Evolutionary conservation across 2,329 filamentous ascomycete genomes (phyloP), one percentile per base, ranked within the genome.

Genomic region (Leptoxyphium fumago): DNA sequence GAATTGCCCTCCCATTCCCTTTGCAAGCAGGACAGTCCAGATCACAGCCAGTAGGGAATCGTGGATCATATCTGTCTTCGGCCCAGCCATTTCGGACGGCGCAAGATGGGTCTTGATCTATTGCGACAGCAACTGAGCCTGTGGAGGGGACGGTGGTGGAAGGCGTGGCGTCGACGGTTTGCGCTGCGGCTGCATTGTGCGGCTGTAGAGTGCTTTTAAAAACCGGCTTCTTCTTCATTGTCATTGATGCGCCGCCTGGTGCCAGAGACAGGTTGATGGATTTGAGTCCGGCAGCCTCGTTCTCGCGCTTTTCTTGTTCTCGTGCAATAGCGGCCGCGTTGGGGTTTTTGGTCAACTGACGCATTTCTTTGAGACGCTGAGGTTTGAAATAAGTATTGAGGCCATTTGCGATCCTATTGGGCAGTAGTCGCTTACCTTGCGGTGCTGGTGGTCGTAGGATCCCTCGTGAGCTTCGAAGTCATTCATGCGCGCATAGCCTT

Each of bases 371-470:
- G 46, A 88, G 75, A 41, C 84, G 82, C 61, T 67, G 53, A 39
- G 52, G 53, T 7, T 15, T n/a, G 21, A 21, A 48, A 14, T 21
- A 10, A 42, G 29, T 11, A 26, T 40, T 8, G 17, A 29, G 17
- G 21, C 14, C 17, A n/a, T 28, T 14, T 11, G 26, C 10, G 39
- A 39, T n/a, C 30, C 8, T 41, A 28, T 14, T n/a, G 10, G n/a
- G 9, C 36, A 30, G 30, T n/a, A n/a, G 29, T 39, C 38, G 30
- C 65, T 53, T 46, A 70, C 66, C 67, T 93, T 87, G 62, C 87
- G 88, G 65, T 98, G 91, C 55, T 84, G 84, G 65, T 98, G 91
- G 60, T 96, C 91, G 64, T 96, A 96, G 56, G 84, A 91, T 50
- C 80, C 80, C 45, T 95, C 84, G 62, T 98, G 91, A 7, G 88